These are phyloP conservation scores for Cinchona pubescens DNA, from an alignment of 257 asterid genomes.

Conservation along the genomic window DNA sequence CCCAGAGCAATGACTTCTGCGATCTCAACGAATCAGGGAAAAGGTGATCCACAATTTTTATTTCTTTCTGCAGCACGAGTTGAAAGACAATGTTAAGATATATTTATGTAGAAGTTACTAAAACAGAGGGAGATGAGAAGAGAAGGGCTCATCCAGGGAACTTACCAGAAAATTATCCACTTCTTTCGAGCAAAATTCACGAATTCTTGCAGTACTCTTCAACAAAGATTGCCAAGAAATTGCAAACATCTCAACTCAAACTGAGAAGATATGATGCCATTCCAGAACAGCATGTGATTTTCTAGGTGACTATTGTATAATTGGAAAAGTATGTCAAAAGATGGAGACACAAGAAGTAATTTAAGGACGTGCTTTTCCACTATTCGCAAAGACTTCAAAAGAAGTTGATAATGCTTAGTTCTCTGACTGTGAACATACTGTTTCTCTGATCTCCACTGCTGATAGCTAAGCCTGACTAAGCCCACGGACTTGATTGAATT, in stretches of 20 bases:
- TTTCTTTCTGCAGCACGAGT: slow-evolving; percentile 43
- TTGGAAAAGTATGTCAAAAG: slow-evolving; percentile 52
- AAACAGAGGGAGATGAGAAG: not conserved
- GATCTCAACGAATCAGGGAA: slow-evolving; percentile 40
- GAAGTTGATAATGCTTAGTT: slow-evolving; percentile 36
- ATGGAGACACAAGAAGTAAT: slow-evolving; percentile 47
- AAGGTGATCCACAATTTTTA: slow-evolving; percentile 33
- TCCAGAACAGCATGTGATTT: slow-evolving; percentile 75
- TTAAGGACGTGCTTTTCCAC: slow-evolving; percentile 69
- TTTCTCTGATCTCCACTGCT: slow-evolving; percentile 71
- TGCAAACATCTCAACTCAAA: slow-evolving; percentile 38
- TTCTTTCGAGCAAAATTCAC: slow-evolving; percentile 51
- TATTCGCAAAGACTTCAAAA: slow-evolving; percentile 45
- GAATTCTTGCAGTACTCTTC: slow-evolving; percentile 49
- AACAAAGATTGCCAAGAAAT: slow-evolving; percentile 59
- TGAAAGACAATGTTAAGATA: slow-evolving; percentile 8
- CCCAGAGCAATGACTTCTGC: slow-evolving; percentile 77
- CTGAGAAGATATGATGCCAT: slow-evolving; percentile 33
- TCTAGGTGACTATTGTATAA: slow-evolving; percentile 60
- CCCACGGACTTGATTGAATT: slow-evolving; percentile 52
- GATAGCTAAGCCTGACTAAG: slow-evolving; percentile 62
- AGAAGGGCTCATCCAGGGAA: slow-evolving; percentile 14
- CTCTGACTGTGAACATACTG: slow-evolving; percentile 16
- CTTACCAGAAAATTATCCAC: slow-evolving; percentile 56
- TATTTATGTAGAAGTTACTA: not conserved